These are phyloP conservation scores for Daphne laureola DNA, from an alignment of 441 rosid genomes.

Conservation along the genomic window DNA sequence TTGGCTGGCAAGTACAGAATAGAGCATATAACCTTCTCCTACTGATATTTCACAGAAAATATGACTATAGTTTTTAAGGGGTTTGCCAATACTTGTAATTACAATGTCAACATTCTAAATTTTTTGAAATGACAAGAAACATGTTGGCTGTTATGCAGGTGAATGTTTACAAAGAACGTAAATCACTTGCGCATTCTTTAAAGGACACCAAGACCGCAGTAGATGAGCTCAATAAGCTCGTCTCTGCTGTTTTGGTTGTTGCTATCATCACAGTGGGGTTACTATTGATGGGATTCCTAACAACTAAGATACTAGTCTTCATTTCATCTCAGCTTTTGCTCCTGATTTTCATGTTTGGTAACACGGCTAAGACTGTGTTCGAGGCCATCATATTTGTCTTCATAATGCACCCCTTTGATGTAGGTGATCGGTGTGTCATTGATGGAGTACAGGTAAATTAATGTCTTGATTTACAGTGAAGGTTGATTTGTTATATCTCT, in stretches of 20 bases:
- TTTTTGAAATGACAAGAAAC: not conserved
- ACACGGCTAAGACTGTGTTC: constrained; percentile 40
- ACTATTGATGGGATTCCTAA: constrained; percentile 33
- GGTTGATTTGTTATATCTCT: too few relatives aligned
- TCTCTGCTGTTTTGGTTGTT: constrained; percentile 25
- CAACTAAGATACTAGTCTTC: constrained; percentile 32
- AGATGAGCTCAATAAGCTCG: constrained; percentile 49
- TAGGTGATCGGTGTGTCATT: constrained; percentile 57
- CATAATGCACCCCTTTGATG: constrained; percentile 52
- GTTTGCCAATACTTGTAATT: not conserved
- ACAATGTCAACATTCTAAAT: not conserved
- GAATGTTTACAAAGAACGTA: constrained; percentile 44
- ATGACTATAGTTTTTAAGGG: too few relatives aligned
- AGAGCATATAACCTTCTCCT: not conserved
- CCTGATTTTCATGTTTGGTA: constrained; percentile 39
- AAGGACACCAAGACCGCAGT: constrained; percentile 61
- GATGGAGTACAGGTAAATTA: constrained; percentile 43
- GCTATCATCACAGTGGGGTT: constrained; percentile 28
- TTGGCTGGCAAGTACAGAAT: not conserved
- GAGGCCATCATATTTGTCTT: constrained; percentile 60
- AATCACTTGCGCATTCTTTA: constrained; percentile 44
- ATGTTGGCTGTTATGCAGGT: constrained; percentile 30
- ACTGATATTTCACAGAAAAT: not conserved
- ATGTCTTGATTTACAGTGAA: not conserved
- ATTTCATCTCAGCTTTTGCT: constrained; percentile 43